Conservation (phyloP, 2,329 filamentous ascomycete genomes). For the Byssochlamys sp. region DNA sequence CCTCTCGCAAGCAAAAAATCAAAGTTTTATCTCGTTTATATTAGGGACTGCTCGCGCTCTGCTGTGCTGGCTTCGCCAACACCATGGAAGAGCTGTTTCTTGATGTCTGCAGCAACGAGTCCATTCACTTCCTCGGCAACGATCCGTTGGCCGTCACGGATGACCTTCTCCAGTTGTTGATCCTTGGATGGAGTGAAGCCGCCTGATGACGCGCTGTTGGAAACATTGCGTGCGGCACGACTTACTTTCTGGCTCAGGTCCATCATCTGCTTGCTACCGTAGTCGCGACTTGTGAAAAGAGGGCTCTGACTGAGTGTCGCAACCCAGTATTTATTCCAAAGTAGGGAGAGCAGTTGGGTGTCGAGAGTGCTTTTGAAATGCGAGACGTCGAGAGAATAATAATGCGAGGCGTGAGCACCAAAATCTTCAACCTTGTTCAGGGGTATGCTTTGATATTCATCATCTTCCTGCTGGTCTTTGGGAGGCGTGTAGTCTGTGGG, state of each 20-base stretch:
- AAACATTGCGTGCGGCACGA: slow-evolving; percentile 46
- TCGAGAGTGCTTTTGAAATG: slow-evolving; percentile 93
- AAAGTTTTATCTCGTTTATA: background rate
- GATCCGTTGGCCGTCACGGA: slow-evolving; percentile 49
- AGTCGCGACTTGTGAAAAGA: slow-evolving; percentile 84
- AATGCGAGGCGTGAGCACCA: slow-evolving; percentile 78
- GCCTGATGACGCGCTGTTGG: slow-evolving; percentile 20
- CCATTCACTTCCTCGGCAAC: slow-evolving; percentile 45
- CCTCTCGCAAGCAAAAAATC: background rate
- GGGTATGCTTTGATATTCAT: slow-evolving; percentile 54
- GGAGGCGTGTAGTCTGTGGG: slow-evolving; percentile 60
- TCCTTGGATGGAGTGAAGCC: slow-evolving; percentile 29
- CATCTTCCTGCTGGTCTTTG: slow-evolving; percentile 36
- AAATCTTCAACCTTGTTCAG: slow-evolving; percentile 93
- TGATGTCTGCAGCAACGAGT: slow-evolving; percentile 40
- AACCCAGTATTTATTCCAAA: slow-evolving; percentile 98
- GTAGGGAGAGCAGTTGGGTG: slow-evolving; percentile 68
- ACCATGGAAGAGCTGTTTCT: slow-evolving; percentile 42
- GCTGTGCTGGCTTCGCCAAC: slow-evolving; percentile 21
- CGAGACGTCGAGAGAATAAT: slow-evolving; percentile 83
- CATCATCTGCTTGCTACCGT: slow-evolving; percentile 80
- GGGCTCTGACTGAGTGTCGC: slow-evolving; percentile 87
- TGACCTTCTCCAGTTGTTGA: slow-evolving; percentile 43
- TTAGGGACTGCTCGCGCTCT: slow-evolving; percentile 7
- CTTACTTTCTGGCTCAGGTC: slow-evolving; percentile 77